Base-by-base conservation (phyloP, 805 yeast species). In the Wickerhamomyces chaumierensis region DNA sequence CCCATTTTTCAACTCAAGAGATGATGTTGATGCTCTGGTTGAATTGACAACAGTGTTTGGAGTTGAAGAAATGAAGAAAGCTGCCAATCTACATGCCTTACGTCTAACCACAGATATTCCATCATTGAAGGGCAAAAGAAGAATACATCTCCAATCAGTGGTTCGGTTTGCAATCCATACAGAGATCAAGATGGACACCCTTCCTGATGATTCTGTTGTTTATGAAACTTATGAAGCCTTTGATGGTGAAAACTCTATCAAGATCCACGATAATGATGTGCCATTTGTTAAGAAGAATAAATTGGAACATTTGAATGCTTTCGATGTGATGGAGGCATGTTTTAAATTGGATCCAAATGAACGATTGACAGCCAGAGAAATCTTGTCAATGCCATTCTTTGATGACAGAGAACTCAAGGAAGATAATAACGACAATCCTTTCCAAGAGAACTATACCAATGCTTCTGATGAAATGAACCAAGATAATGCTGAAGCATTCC, bases 1-100 rank as follows among this genome's bases (percentile, higher is more conserved):
- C 58, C 97, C 98, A 5, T 81, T 92, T 52, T 92, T 92, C 65
- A 86, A 86, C 54, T 87, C 96, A 2, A 78, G 84, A 5, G 97
- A 90, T 59, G 98, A 92, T 55, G 76, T 78, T 3, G 97, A 92
- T 51, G 95, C 97, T 0, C 57, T 90, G 37, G 71, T 88, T 27
- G 98, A 92, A 56, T 65, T 90, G 28, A 77, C 95, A 0, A 65
- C 79, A 2, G 67, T 92, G 2, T 88, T 84, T 61, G 98, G 98
- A 3, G 57, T 71, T 36, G 73, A 71, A 11, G 75, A 73, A 46
- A 69, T 92, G 73, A 75, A 75, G 45, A 73, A 75, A 44, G 78
- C 87, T 50, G 94, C 96, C 5, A 71, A 73, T 41, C 57, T 85
- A 31, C 98, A 92, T 62, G 97, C 97, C 0, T 69, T 88, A 38